Evolutionary conservation across 1,284 basidiomycete genomes (phyloP), one percentile per base, ranked within the genome.

Genomic region (Ceratobasidium sp.): DNA sequence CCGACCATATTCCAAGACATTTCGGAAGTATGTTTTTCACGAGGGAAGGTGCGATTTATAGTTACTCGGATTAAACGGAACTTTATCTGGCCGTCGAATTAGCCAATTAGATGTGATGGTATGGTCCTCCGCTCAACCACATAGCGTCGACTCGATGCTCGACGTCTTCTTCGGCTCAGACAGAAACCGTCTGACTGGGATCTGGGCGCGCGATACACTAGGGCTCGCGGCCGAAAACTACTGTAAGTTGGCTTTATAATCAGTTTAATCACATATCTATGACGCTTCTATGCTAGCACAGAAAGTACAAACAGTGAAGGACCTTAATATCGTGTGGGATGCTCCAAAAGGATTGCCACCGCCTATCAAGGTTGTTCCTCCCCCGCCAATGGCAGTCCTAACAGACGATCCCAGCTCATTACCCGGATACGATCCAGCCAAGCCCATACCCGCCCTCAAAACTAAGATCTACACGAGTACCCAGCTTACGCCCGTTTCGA

Each of bases 71-170:
- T 39, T 33, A 44, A 23, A 42, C 33, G n/a, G 13, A 10, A 42
- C 9, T 13, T 64, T 15, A 18, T 23, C 46, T 33, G 28, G 61
- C 9, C 55, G 26, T 39, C 39, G n/a, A n/a, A 18, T 18, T 61
- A 81, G 82, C 23, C 93, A 92, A 90, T 88, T 95, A 40, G 93
- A 95, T 79, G 91, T 92, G 5, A 94, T 96, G 90, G 90, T 97
- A 0, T 97, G 95, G 95, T 94, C 93, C 80, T 94, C 92, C 0
- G 95, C 95, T 0, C 92, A 95, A 83, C 92, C 93, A 0, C 89
- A 92, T 77, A 95, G 91, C 81, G 95, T 97, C 3, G 84, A 87
- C 0, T 90, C 91, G 81, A 87, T 87, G 86, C 81, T 84, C 3
- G n/a, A 80, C 26, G 39, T 33, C 1, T 80, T 77, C 40, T 82